Evolutionary conservation across 805 yeast species (phyloP).

Genomic region (Yarrowia porcina): DNA sequence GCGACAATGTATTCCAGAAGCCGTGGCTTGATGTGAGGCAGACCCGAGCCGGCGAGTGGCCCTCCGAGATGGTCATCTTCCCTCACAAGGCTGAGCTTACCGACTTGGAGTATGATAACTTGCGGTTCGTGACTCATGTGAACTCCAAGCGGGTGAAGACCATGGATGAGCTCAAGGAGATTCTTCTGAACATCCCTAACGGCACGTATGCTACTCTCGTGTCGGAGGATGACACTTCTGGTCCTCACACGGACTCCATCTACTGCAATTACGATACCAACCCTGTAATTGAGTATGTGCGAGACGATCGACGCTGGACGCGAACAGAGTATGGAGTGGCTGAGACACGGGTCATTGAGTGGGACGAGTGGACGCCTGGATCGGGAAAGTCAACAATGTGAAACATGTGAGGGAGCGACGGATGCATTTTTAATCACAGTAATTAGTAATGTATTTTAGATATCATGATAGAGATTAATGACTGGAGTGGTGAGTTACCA

Average conservation of each 20-base stretch:
- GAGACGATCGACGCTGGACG: constrained; percentile 35
- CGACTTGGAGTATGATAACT: constrained; percentile 83
- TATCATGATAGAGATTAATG: too few species aligned
- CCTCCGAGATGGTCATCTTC: constrained; percentile 63
- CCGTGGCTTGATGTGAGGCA: constrained; percentile 90
- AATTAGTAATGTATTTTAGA: neutral
- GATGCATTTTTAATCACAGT: too few species aligned
- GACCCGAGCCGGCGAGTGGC: constrained; percentile 59
- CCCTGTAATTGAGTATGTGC: constrained; percentile 46
- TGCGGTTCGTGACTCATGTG: constrained; percentile 72
- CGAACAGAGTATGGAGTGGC: constrained; percentile 8
- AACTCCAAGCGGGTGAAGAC: constrained; percentile 69
- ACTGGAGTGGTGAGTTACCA: too few species aligned
- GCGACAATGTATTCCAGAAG: constrained; percentile 72
- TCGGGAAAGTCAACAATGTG: neutral
- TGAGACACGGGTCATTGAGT: constrained; percentile 5
- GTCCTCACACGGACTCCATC: constrained; percentile 76
- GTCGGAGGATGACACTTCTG: constrained; percentile 72
- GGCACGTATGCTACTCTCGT: constrained; percentile 74
- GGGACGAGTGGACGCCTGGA: constrained; percentile 20
- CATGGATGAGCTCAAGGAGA: constrained; percentile 58
- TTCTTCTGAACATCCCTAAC: constrained; percentile 64
- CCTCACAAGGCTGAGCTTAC: constrained; percentile 57
- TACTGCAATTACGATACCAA: constrained; percentile 84
- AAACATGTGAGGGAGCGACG: neutral